Evolutionary conservation across 2,329 filamentous ascomycete species (phyloP), one percentile per base, ranked within the genome.

Genomic region (Xylaria sp.): DNA sequence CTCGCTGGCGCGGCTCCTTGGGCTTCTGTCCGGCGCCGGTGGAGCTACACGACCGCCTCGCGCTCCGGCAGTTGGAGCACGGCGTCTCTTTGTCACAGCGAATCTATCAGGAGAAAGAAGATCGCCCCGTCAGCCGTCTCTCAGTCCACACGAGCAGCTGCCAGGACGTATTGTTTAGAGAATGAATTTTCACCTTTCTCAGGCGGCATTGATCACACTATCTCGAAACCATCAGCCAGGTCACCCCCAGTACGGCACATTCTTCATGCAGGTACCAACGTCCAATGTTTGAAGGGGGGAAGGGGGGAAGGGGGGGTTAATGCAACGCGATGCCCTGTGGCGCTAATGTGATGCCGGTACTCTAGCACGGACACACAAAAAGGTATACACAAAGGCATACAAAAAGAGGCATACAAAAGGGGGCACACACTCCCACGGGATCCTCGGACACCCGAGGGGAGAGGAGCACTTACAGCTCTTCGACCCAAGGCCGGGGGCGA

Each of bases 11-110:
- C 44, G 78, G 75, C 68, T 86, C 83, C 70, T 82, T 84, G 25
- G 83, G 81, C 61, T 82, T 80, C 68, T 86, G 83, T 7, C 81
- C 81, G 11, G 78, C 75, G 3, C 84, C 83, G 0, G 82, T 85
- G 4, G 83, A 86, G 60, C 81, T 85, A 69, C 84, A 87, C 11
- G 77, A 69, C 8, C 84, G 77, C 63, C 80, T 81, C 27, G 83
- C 81, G 23, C 79, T 83, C 33, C 81, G 79, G 68, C 84, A 87
- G 67, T 86, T 86, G 54, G 83, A 82, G 70, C 84, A 87, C 25
- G 84, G 84, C 63, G 79, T 80, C 40, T 84, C 81, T 71, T 85
- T 86, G 70, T 86, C 83, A 69, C 84, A 87, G 47, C 83, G 82
- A 58, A 86, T 84, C 84, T 87, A 65, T 40, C 46, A 41, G n/a